phyloP scores from a whole-genome alignment of 345 rosid species.

The Gossypium ekmanianum region DNA sequence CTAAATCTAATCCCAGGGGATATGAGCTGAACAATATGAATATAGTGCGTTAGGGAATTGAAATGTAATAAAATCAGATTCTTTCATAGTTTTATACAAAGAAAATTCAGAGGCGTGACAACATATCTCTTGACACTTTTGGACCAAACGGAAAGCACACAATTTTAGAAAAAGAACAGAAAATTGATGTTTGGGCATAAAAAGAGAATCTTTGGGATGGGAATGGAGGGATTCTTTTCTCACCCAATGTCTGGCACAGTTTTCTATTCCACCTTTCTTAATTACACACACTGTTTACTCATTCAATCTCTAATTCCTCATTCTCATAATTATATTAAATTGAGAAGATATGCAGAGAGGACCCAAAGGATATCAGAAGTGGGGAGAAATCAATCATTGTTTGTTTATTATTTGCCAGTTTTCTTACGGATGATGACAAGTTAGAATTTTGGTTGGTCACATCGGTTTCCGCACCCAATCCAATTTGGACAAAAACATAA shows the following conservation, averaged over 20 bases:
- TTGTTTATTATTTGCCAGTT: slow-evolving; percentile 27
- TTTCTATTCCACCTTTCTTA: neutral
- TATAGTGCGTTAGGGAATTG: no score
- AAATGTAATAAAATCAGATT: no score
- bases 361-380: neutral
- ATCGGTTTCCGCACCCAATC: slow-evolving; percentile 42
- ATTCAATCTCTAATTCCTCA: no score
- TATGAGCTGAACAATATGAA: no score
- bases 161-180: neutral
- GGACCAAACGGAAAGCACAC: neutral
- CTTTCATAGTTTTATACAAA: no score
- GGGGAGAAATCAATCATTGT: slow-evolving; percentile 37
- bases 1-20: no score
- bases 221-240: neutral
- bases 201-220: neutral
- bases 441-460: slow-evolving; percentile 43
- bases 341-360: neutral
- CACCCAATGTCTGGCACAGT: neutral
- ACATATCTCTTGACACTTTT: neutral
- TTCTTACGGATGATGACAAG: slow-evolving; percentile 35
- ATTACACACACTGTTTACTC: no score
- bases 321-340: no score
- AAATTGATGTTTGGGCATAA: neutral
- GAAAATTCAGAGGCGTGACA: no score
- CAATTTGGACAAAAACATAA: no score